phyloP scores from a whole-genome alignment of 2,329 filamentous ascomycete genomes.

The Ascochyta pisi region DNA sequence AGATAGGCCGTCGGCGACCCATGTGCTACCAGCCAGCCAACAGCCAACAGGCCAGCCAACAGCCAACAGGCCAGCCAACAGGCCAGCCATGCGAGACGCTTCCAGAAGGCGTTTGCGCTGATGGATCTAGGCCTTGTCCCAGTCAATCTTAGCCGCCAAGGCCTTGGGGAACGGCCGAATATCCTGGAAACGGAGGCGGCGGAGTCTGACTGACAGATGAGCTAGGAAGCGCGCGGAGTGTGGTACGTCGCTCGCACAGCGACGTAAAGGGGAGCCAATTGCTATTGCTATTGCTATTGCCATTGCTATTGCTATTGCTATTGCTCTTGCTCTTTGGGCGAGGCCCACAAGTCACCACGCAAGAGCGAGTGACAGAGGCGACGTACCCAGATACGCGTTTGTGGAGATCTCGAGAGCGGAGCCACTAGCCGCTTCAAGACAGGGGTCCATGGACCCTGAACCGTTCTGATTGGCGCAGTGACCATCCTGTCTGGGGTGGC shows the following conservation, averaged over 20 bases:
- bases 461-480: background rate
- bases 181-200: background rate
- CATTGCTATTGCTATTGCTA: too few relatives aligned
- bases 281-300: too few relatives aligned
- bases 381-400: constrained; percentile 14
- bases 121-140: constrained; percentile 12
- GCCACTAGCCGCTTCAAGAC: background rate
- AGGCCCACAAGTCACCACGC: background rate
- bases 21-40: background rate
- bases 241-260: background rate
- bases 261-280: constrained; percentile 2
- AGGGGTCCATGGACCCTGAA: constrained; percentile 16
- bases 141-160: constrained; percentile 9
- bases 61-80: background rate
- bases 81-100: constrained; percentile 8
- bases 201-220: constrained; percentile 1
- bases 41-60: background rate
- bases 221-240: constrained; percentile 2
- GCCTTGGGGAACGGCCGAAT: constrained; percentile 10
- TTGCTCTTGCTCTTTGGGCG: background rate
- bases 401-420: background rate
- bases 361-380: constrained; percentile 5
- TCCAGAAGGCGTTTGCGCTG: constrained; percentile 10
- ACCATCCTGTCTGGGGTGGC: background rate
- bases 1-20: background rate